Base-by-base conservation (phyloP, 2,329 filamentous ascomycete genomes). In the Aureobasidium sp. region DNA sequence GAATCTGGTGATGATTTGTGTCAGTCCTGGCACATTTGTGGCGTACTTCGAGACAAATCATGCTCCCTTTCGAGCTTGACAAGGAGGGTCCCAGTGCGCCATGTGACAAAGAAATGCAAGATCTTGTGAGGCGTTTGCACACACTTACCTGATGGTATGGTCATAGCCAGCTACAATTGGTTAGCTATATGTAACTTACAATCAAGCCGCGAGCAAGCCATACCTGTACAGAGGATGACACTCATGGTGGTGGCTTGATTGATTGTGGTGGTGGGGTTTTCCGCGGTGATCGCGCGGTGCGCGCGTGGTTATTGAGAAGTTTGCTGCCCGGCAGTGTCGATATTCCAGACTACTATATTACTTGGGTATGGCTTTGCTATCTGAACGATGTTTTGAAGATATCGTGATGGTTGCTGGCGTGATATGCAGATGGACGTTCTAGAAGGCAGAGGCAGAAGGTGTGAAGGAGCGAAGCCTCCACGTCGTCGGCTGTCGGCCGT, bases 101-200 rank as follows among this genome's bases (percentile, higher is more conserved):
- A 58, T 38, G 42, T 47, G 46, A 55, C 43, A 53, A 55, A 49
- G 23, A 57, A 33, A 51, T 55, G 38, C 31, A 59, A n/a, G 19
- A 49, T 57, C 19, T n/a, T 33, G 23, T n/a, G 23, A 42, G 40
- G 31, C 31, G 42, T 60, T 15, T 19, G 40, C 37, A 21, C 45
- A 31, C 47, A 60, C 77, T 68, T 78, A 88, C 86, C 86, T 80
- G 65, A 90, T 89, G 31, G 86, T 89, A 73, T 88, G 86, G 73
- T 89, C 86, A 74, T 89, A 89, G 64, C 86, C 86, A 69, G 86
- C 86, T 84, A 58, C 63, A 57, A 38, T 62, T 47, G 63, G 69
- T 73, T 59, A 71, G 70, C 55, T 27, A 4, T 21, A 49, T 35
- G 33, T 7, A 42, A n/a, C 15, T 45, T 15, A 53, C 25, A 60